Evolutionary conservation across 1,139 yeast species (phyloP), one percentile per base, ranked within the genome.

Genomic region (Tardiomyces digboiensis): DNA sequence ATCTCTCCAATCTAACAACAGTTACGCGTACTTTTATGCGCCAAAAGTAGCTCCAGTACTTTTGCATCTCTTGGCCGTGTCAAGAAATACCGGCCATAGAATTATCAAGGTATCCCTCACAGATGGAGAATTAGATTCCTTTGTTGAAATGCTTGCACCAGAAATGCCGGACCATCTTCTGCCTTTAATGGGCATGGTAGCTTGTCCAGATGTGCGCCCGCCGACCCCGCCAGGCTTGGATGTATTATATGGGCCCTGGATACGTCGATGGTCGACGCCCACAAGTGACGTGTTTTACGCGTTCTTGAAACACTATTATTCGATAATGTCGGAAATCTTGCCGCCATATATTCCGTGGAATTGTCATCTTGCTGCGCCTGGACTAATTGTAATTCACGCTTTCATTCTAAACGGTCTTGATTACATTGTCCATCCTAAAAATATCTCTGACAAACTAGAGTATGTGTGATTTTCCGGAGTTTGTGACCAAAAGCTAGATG

Each of bases 191-290:
- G 65, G 59, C 12, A 42, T 38, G 39, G 40, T 18, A 39, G 42
- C 38, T 22, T 46, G 42, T 45, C 57, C 66, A 20, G 45, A 56
- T 44, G 42, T 42, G 7, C 78, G 80, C 2, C 83, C 83, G 1
- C 58, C 57, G 19, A 73, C 67, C 40, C 80, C 79, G n/a, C 80
- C 59, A 19, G 82, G 82, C 1, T 76, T 76, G 18, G 65, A 68
- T 22, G 82, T 78, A 47, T 78, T 86, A 3, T 73, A 70, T 48
- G 88, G 86, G 0, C 64, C 73, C 13, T 84, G 94, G 94, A 80
- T 78, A 1, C 67, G 77, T 18, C 53, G 85, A 66, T 74, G 86
- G 88, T 64, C 80, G 53, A 61, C 67, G 5, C 62, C 70, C 37
- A 71, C 71, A 50, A 63, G 75, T 33, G 74, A 72, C 48, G 71